Evolutionary conservation across 768 basidiomycete genomes (phyloP).

Genomic region (Leccinum ochraceum): DNA sequence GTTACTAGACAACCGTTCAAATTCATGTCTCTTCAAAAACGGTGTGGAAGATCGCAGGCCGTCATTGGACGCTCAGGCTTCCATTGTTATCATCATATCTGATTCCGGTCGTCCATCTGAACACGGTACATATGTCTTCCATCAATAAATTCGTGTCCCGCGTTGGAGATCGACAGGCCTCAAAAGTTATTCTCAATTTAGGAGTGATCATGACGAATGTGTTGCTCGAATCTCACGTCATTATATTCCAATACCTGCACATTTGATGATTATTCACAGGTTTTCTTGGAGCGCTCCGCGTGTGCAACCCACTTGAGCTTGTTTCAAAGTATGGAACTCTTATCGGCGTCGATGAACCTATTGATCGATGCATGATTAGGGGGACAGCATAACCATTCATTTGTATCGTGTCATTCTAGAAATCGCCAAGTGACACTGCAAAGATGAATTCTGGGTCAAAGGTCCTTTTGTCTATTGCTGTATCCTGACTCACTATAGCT

Average conservation of each 20-base stretch:
- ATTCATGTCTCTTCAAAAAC: neutral
- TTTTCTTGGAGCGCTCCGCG: neutral
- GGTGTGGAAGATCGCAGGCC: neutral
- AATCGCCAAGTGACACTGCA: neutral
- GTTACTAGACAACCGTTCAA: no score
- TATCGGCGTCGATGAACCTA: neutral
- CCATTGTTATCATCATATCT: neutral
- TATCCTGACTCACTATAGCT: neutral
- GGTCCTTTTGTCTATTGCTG: neutral
- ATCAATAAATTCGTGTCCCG: neutral
- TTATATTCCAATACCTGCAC: neutral
- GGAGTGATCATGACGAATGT: neutral
- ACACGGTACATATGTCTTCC: neutral
- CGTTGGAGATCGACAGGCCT: neutral
- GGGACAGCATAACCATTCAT: constrained; percentile 7
- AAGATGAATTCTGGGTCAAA: neutral
- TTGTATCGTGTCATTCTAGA: constrained; percentile 2
- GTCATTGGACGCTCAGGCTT: neutral
- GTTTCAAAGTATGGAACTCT: neutral
- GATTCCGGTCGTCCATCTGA: neutral
- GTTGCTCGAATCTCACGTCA: neutral
- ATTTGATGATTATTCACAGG: no score
- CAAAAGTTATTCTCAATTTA: neutral
- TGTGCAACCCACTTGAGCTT: neutral
- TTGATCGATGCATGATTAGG: neutral